Conservation (phyloP, 169 alveolate species). For the Amoebophrya sp. region DNA sequence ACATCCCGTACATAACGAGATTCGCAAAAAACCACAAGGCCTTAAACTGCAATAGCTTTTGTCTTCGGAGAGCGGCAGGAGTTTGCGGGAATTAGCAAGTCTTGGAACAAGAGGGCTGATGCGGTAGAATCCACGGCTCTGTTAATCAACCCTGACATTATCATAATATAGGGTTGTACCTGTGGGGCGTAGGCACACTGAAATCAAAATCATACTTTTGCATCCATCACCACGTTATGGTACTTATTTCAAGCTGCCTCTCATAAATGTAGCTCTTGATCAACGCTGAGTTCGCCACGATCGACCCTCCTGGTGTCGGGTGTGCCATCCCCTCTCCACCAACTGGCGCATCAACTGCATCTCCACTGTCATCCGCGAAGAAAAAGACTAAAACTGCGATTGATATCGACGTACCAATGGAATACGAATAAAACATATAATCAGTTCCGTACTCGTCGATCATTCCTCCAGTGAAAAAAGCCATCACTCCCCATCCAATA, state of each 20-base stretch:
- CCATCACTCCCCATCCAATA: slow-evolving; percentile 28
- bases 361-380: background rate
- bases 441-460: background rate
- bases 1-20: slow-evolving; percentile 24
- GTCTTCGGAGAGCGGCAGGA: too few relatives aligned
- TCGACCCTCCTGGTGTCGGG: background rate
- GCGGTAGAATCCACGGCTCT: too few relatives aligned
- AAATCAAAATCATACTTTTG: too few relatives aligned
- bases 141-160: too few relatives aligned
- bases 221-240: too few relatives aligned
- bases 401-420: background rate
- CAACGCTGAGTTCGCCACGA: background rate
- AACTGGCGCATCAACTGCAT: too few relatives aligned
- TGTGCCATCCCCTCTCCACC: background rate
- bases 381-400: background rate
- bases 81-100: too few relatives aligned
- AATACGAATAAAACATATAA: background rate
- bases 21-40: slow-evolving; percentile 29
- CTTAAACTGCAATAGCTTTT: background rate
- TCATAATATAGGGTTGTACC: too few relatives aligned
- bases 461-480: background rate
- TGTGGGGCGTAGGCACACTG: too few relatives aligned
- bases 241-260: too few relatives aligned
- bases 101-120: too few relatives aligned
- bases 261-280: too few relatives aligned